These are phyloP conservation scores for Starmerella cellae DNA, from an alignment of 805 yeast genomes.

Conservation along the genomic window DNA sequence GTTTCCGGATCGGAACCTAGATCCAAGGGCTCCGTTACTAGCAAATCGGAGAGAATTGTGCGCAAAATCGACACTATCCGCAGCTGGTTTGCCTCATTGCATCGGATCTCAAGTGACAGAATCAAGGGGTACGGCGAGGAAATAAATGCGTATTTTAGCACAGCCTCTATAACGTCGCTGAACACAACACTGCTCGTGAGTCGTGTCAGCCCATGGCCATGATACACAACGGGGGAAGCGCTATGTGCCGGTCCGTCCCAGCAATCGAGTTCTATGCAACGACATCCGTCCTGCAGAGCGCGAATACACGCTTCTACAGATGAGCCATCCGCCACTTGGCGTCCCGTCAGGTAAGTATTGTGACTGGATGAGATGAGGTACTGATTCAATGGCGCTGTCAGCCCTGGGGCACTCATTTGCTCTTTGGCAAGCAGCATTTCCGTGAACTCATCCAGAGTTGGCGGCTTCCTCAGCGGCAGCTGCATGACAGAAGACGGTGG, in stretches of 20 bases:
- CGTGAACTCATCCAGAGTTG: slow-evolving; percentile 28
- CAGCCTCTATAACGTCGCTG: slow-evolving; percentile 52
- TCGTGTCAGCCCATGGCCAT: slow-evolving; percentile 49
- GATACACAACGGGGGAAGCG: slow-evolving; percentile 66
- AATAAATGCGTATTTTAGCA: slow-evolving; percentile 79
- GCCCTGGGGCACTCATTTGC: slow-evolving; percentile 5
- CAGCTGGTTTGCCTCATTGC: slow-evolving; percentile 55
- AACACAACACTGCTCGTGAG: slow-evolving; percentile 65
- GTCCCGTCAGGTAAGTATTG: slow-evolving; percentile 78
- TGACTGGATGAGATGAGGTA: slow-evolving; percentile 89
- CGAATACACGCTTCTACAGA: slow-evolving; percentile 82
- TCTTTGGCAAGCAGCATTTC: slow-evolving; percentile 27
- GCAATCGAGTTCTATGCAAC: slow-evolving; percentile 87
- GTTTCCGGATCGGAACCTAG: slow-evolving; percentile 1
- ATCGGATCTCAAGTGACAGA: slow-evolving; percentile 72
- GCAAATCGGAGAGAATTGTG: slow-evolving; percentile 44
- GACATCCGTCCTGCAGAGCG: slow-evolving; percentile 80
- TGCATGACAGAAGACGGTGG: slow-evolving; percentile 4
- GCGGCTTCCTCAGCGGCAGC: slow-evolving; percentile 10
- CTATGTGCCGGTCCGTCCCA: slow-evolving; percentile 69
- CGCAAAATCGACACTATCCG: slow-evolving; percentile 41
- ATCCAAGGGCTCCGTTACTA: slow-evolving; percentile 34
- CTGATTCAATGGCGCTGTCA: slow-evolving; percentile 59
- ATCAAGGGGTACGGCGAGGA: slow-evolving; percentile 76
- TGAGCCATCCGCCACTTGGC: slow-evolving; percentile 76